Evolutionary conservation across 106 monocot species (phyloP).

Genomic region (Acorus gramineus): DNA sequence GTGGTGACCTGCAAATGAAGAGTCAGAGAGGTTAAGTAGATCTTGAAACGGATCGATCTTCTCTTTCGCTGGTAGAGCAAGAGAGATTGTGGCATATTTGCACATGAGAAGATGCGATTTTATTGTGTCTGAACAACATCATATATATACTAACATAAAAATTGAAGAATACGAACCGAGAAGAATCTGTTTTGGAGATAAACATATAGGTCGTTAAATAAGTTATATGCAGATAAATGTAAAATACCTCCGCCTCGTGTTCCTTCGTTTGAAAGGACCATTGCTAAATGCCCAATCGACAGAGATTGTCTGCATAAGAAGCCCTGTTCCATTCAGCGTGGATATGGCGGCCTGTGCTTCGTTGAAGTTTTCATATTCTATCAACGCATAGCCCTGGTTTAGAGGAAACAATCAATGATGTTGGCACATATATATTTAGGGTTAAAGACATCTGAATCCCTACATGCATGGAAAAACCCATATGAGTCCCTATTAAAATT

Average conservation of each 20-base stretch:
- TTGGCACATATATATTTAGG: too few species aligned
- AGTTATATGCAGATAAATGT: too few species aligned
- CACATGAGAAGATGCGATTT: too few species aligned
- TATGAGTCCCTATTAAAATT: too few species aligned
- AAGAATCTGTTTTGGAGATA: background rate
- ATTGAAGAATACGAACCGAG: background rate
- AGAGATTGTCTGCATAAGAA: conserved; percentile 49
- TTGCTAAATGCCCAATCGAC: conserved; percentile 98
- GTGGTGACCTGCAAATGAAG: conserved; percentile 13
- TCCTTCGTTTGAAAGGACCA: conserved; percentile 64
- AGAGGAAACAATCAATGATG: background rate
- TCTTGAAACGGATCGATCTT: too few species aligned
- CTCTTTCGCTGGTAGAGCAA: too few species aligned
- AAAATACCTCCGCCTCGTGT: conserved; percentile 44
- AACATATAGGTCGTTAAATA: too few species aligned
- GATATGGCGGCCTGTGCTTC: conserved; percentile 77
- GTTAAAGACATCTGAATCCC: too few species aligned
- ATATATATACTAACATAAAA: background rate
- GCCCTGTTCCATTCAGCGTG: conserved; percentile 58
- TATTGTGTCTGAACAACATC: background rate
- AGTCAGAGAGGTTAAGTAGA: background rate
- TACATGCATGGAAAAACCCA: too few species aligned
- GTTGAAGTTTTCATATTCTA: conserved; percentile 77
- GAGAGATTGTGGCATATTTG: too few species aligned
- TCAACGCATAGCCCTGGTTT: conserved; percentile 75